Base-by-base conservation (phyloP, 495 filamentous ascomycete species). In the Mytilinidion resinicola region DNA sequence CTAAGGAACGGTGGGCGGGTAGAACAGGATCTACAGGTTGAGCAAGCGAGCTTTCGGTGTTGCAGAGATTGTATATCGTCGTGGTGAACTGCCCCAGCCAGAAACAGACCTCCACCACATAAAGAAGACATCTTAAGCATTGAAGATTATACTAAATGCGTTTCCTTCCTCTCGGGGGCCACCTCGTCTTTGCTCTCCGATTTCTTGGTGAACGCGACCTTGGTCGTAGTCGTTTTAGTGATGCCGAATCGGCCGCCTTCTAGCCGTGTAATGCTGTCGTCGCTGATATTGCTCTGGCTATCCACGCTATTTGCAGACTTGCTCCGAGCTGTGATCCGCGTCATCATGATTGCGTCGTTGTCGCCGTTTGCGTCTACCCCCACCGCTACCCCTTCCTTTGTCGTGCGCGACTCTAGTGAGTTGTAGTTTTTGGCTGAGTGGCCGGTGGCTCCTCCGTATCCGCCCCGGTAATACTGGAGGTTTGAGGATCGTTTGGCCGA, bases 381-480 rank as follows among this genome's bases (percentile, higher is more conserved):
- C 4, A 15, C 6, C 14, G 9, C 33, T 12, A 19, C 49, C n/a
- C 49, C 44, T 15, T 56, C 52, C n/a, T 44, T 20, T 7, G 51
- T 52, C 38, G 49, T 59, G 33, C 47, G 41, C 4, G 61, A 64
- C 10, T 7, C 52, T 4, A 64, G 52, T 19, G 56, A 56, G 50
- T 54, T 64, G 61, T 64, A 64, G 33, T 56, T 52, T 10, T 59
- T 60, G 9, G 6, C 25, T n/a, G 56, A 25, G n/a, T 55, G 50
- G 34, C 47, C 46, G 44, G 56, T 60, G 38, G 56, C 60, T 43
- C 30, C 5, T 20, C 55, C 60, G 20, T 63, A 59, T 17, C 47
- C 56, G 30, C 53, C 14, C 12, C 51, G 51, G 52, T 60, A 20
- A 20, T 59, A 60, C 38, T 64, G 59, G 0, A 36, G 33, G 21